Conservation (phyloP, 148 eudicot genomes). For the Dysphania ambrosioides region DNA sequence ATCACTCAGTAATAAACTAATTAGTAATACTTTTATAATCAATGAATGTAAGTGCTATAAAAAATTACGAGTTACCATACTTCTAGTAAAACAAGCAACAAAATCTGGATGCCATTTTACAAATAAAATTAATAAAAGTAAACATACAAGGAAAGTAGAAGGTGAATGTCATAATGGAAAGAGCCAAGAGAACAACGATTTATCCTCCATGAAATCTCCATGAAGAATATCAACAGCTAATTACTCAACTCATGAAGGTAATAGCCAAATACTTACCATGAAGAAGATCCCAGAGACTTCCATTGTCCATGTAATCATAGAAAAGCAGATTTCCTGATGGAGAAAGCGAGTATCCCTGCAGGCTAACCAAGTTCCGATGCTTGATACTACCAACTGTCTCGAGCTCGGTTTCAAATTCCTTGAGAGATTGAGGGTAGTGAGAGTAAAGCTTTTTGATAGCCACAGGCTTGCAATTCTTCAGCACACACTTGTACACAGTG, state of each 20-base stretch:
- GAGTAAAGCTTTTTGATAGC: constrained; percentile 86
- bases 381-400: constrained; percentile 95
- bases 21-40: too few species aligned
- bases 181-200: too few species aligned
- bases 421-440: constrained; percentile 65
- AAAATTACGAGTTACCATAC: not conserved
- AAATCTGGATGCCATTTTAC: too few species aligned
- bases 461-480: constrained; percentile 92
- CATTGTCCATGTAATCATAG: constrained; percentile 98
- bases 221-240: too few species aligned
- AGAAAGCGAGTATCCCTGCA: constrained; percentile 94
- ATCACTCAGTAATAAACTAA: not conserved
- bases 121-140: too few species aligned
- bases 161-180: too few species aligned
- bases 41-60: not conserved
- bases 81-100: not conserved
- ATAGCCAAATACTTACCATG: constrained; percentile 55
- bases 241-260: not conserved
- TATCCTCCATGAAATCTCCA: too few species aligned
- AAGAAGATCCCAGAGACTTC: constrained; percentile 96
- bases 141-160: not conserved
- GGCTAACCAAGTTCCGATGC: constrained; percentile 86
- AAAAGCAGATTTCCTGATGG: constrained; percentile 89
- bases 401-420: constrained; percentile 97
- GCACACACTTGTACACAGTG: constrained; percentile 94